These are phyloP conservation scores for Graphilbum ipis-grandicollis DNA, from an alignment of 2,329 filamentous ascomycete species.

Conservation along the genomic window DNA sequence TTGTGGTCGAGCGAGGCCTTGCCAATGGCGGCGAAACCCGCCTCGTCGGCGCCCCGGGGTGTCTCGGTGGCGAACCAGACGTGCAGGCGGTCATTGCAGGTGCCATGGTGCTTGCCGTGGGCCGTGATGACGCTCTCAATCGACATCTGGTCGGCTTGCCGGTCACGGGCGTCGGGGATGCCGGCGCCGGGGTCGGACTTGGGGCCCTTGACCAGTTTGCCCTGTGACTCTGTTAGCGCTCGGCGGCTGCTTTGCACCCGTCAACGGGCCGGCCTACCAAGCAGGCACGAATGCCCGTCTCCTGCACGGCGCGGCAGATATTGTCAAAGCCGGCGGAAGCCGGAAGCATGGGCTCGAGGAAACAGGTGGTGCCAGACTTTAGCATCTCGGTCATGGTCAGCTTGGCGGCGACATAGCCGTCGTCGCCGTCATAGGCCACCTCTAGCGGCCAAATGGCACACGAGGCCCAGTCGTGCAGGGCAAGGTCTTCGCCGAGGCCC, in stretches of 20 bases:
- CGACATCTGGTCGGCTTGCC: background rate
- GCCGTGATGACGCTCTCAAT: background rate
- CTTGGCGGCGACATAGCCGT: background rate
- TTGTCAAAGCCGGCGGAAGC: background rate
- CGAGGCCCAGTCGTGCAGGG: slow-evolving; percentile 1
- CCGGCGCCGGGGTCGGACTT: background rate
- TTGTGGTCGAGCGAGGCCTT: background rate
- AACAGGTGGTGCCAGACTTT: slow-evolving; percentile 2
- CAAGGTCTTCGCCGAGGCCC: background rate
- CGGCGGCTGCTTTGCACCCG: too few species aligned
- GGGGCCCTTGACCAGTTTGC: slow-evolving; percentile 2
- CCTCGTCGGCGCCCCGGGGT: background rate
- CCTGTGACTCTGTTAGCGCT: background rate
- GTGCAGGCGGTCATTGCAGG: background rate
- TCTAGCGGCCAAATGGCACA: slow-evolving; percentile 2
- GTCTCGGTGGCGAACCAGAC: slow-evolving; percentile 2
- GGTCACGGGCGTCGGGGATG: slow-evolving; percentile 1
- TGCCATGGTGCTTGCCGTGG: background rate
- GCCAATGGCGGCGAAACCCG: background rate
- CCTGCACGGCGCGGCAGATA: background rate
- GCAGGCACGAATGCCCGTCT: slow-evolving; percentile 1
- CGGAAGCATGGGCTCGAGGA: slow-evolving; percentile 3
- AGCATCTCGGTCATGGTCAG: slow-evolving; percentile 1
- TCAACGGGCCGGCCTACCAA: background rate
- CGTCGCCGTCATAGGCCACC: background rate